phyloP scores from a whole-genome alignment of 805 yeast genomes.

The Kazachstania bromeliacearum region DNA sequence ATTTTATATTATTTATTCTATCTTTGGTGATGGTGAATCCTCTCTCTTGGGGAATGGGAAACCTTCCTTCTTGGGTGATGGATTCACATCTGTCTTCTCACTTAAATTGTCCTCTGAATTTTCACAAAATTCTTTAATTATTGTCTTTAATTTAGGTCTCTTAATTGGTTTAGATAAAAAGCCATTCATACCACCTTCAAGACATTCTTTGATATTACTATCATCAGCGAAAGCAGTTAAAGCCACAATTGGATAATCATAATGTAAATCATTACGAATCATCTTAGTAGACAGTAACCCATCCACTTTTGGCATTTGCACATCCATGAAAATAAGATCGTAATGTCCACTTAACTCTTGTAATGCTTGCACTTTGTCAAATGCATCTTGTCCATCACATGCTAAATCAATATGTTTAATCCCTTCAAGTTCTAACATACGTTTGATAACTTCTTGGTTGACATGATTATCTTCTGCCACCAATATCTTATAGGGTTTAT shows the following conservation, averaged over 20 bases:
- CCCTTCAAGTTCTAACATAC: conserved; percentile 85
- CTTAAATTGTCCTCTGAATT: no score
- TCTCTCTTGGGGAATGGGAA: background rate
- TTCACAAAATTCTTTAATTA: conserved; percentile 31
- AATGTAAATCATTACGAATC: conserved; percentile 55
- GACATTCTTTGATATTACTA: conserved; percentile 75
- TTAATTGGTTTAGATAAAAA: conserved; percentile 83
- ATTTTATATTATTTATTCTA: background rate
- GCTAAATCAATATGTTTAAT: conserved; percentile 64
- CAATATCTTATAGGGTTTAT: conserved; percentile 35
- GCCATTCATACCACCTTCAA: conserved; percentile 87
- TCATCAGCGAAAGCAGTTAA: conserved; percentile 94
- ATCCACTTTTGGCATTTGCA: conserved; percentile 92
- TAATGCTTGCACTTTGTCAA: conserved; percentile 50
- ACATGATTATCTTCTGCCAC: conserved; percentile 93
- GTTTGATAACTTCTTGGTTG: conserved; percentile 84
- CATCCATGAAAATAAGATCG: conserved; percentile 89
- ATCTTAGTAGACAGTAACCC: conserved; percentile 76
- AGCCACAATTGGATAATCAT: conserved; percentile 75
- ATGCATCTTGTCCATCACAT: conserved; percentile 85
- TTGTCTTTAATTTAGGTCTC: conserved; percentile 54
- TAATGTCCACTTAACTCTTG: conserved; percentile 35
- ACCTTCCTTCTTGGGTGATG: background rate
- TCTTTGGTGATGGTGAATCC: background rate
- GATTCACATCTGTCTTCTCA: no score